Percentiles rank a stretch among this genome's conserved stretches.
These are phyloP conservation scores for Kockovaella imperatae DNA, from an alignment of 768 basidiomycete species.

Conservation along the genomic window DNA sequence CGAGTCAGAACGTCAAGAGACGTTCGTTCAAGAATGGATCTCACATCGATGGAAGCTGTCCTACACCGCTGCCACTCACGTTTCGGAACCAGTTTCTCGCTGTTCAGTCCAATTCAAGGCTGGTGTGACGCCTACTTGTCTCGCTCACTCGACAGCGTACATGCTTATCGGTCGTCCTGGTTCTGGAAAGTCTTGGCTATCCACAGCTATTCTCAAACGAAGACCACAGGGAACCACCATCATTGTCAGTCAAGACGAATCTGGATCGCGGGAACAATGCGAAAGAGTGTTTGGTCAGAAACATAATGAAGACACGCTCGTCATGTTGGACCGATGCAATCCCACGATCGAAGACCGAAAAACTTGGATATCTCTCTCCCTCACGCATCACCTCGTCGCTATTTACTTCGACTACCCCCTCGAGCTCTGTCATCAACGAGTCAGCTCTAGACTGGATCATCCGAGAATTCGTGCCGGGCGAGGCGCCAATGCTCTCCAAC, in stretches of 20 bases:
- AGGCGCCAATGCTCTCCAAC: slow-evolving; percentile 49
- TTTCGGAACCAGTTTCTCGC: slow-evolving; percentile 6
- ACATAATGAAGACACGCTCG: slow-evolving; percentile 33
- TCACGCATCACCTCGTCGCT: slow-evolving; percentile 51
- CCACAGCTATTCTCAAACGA: slow-evolving; percentile 50
- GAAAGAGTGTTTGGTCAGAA: slow-evolving; percentile 51
- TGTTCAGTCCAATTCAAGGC: slow-evolving; percentile 37
- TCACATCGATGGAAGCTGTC: slow-evolving; percentile 55
- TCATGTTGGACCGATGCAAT: slow-evolving; percentile 58
- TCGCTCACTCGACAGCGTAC: slow-evolving; percentile 41
- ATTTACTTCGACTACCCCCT: slow-evolving; percentile 55
- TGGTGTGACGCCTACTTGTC: slow-evolving; percentile 41
- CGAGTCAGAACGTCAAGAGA: slow-evolving; percentile 55
- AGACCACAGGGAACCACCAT: slow-evolving; percentile 49
- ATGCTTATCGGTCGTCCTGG: slow-evolving; percentile 59
- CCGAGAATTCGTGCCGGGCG: slow-evolving; percentile 52
- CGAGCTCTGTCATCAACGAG: slow-evolving; percentile 52
- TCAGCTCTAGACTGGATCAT: slow-evolving; percentile 55
- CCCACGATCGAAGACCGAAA: slow-evolving; percentile 50
- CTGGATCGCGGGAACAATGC: slow-evolving; percentile 51
- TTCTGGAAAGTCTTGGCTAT: slow-evolving; percentile 57
- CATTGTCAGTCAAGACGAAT: slow-evolving; percentile 55
- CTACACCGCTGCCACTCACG: background rate
- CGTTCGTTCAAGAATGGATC: slow-evolving; percentile 55
- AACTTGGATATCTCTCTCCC: slow-evolving; percentile 52